Evolutionary conservation across 2,329 filamentous ascomycete species (phyloP).

Genomic region (Diaporthe nobilis): DNA sequence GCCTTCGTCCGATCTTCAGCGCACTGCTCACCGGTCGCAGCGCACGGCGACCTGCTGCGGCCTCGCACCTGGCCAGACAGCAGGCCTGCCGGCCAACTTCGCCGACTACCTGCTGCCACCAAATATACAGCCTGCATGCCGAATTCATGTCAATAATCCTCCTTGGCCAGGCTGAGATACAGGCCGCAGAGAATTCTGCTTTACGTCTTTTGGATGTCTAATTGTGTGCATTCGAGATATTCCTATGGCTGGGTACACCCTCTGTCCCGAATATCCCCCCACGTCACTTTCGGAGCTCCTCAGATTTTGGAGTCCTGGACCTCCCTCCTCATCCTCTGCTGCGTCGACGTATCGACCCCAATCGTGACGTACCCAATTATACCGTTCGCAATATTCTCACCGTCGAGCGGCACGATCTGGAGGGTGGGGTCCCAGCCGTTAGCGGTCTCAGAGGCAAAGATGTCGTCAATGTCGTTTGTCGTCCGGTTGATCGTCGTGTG

Average conservation of each 20-base stretch:
- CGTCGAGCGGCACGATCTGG: conserved; percentile 51
- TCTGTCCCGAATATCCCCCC: no score
- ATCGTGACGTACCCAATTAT: conserved; percentile 55
- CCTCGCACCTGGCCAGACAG: neutral
- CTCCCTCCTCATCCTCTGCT: conserved; percentile 22
- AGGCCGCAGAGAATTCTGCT: neutral
- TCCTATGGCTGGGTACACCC: neutral
- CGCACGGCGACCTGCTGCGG: neutral
- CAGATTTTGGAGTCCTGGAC: neutral
- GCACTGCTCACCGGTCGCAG: neutral
- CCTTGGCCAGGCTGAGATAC: neutral
- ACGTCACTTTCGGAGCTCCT: neutral
- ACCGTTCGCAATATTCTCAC: conserved; percentile 52
- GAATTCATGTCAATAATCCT: neutral
- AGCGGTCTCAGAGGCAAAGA: conserved; percentile 41
- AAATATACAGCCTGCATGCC: neutral
- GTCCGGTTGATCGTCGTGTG: conserved; percentile 54
- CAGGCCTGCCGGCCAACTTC: neutral
- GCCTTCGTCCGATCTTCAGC: neutral
- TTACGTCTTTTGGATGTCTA: neutral
- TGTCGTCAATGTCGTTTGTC: conserved; percentile 48
- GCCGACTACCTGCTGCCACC: conserved; percentile 20
- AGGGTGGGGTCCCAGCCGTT: conserved; percentile 51
- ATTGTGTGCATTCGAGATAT: neutral
- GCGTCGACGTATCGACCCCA: conserved; percentile 48